Percentiles rank a stretch among this genome's conserved stretches.
These are phyloP conservation scores for Uncinocarpus reesii DNA, from an alignment of 2,329 filamentous ascomycete species.

Conservation along the genomic window DNA sequence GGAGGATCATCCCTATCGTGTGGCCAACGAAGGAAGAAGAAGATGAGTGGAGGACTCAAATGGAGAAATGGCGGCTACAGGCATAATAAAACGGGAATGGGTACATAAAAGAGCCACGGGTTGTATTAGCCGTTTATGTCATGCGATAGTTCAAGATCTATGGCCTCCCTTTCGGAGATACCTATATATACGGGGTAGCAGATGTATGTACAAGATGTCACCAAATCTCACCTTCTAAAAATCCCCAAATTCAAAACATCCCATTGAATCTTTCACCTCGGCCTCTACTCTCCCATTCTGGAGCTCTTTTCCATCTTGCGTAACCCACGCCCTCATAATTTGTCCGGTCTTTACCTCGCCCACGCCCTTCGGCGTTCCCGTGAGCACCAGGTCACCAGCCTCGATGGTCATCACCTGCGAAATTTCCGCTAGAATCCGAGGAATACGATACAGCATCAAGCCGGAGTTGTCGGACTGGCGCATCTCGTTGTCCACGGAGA, in stretches of 20 bases:
- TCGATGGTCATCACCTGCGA: conserved; percentile 90
- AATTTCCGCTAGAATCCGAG: conserved; percentile 78
- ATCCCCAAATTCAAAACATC: conserved; percentile 66
- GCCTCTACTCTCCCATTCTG: conserved; percentile 80
- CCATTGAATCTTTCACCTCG: conserved; percentile 64
- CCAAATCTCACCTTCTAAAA: conserved; percentile 24
- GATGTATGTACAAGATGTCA: not conserved
- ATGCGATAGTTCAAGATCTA: not conserved
- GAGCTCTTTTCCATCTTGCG: conserved; percentile 68
- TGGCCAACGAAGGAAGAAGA: conserved; percentile 23
- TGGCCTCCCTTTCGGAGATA: not conserved
- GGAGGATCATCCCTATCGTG: conserved; percentile 25
- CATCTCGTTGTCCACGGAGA: conserved; percentile 68
- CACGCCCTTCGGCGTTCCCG: conserved; percentile 95
- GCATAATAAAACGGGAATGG: not conserved
- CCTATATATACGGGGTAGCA: not conserved
- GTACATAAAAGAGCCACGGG: too few relatives aligned
- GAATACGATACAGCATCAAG: conserved; percentile 88
- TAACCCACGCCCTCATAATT: conserved; percentile 72
- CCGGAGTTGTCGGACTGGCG: conserved; percentile 82
- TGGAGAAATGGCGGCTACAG: conserved; percentile 3
- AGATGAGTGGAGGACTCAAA: conserved; percentile 8
- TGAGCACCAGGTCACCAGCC: conserved; percentile 83
- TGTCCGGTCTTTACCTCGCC: conserved; percentile 77
- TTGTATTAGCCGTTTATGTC: too few relatives aligned